Evolutionary conservation across 2,329 filamentous ascomycete species (phyloP).

Genomic region (Fusarium coffeatum): DNA sequence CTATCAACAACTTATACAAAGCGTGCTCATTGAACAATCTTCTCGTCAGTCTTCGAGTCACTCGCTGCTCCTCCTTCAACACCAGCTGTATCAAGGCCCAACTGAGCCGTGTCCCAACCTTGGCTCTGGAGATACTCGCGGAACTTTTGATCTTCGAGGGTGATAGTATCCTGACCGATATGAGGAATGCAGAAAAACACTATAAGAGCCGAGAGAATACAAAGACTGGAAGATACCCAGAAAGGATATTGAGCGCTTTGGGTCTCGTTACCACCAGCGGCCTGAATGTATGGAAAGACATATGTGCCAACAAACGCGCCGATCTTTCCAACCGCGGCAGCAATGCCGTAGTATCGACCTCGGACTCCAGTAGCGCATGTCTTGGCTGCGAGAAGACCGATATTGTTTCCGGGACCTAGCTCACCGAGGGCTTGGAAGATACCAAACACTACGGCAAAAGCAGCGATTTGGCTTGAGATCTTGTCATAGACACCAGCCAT

Average conservation of each 20-base stretch:
- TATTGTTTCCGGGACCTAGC: slow-evolving; percentile 90
- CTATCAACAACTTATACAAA: background rate
- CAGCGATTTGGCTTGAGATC: slow-evolving; percentile 66
- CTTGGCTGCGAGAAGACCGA: slow-evolving; percentile 87
- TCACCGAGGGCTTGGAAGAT: slow-evolving; percentile 55
- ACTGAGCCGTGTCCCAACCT: slow-evolving; percentile 77
- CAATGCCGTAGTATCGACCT: slow-evolving; percentile 77
- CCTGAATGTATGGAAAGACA: slow-evolving; percentile 79
- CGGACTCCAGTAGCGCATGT: slow-evolving; percentile 89
- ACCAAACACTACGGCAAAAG: slow-evolving; percentile 54
- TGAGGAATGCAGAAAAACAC: slow-evolving; percentile 75
- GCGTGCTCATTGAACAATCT: background rate
- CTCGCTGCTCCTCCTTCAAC: slow-evolving; percentile 30
- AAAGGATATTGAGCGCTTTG: slow-evolving; percentile 85
- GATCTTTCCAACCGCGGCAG: slow-evolving; percentile 79
- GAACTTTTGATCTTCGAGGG: slow-evolving; percentile 80
- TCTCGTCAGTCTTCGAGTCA: slow-evolving; percentile 22
- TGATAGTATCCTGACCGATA: slow-evolving; percentile 88
- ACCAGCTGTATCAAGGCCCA: slow-evolving; percentile 56
- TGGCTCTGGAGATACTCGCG: slow-evolving; percentile 76
- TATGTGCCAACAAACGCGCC: slow-evolving; percentile 89
- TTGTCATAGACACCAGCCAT: slow-evolving; percentile 83
- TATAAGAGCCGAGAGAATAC: slow-evolving; percentile 74
- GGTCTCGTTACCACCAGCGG: slow-evolving; percentile 65
- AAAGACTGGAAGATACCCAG: slow-evolving; percentile 83